phyloP scores from a whole-genome alignment of 371 early-diverging fungal genomes.

The Umbelopsis sp. region DNA sequence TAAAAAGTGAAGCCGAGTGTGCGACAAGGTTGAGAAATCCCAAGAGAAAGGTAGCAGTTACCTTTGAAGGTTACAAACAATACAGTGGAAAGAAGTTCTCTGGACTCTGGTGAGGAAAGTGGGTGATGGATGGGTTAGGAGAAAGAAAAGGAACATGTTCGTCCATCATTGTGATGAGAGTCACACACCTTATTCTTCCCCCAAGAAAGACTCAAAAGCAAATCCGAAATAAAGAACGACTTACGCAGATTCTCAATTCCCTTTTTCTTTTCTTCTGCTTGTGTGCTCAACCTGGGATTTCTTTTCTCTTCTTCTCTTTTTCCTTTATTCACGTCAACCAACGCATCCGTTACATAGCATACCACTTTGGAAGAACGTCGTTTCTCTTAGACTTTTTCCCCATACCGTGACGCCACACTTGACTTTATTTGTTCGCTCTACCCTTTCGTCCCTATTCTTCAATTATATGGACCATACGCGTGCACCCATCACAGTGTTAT shows the following conservation, averaged over 20 bases:
- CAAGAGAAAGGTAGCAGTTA: neutral
- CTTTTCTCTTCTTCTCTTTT: neutral
- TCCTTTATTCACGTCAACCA: neutral
- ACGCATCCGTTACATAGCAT: too few relatives aligned
- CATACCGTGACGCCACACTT: slow-evolving; percentile 10
- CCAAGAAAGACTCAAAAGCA: slow-evolving; percentile 10
- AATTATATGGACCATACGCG: slow-evolving; percentile 16
- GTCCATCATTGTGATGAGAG: neutral
- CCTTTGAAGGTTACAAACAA: neutral
- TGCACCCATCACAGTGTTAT: neutral
- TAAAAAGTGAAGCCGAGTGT: slow-evolving; percentile 14
- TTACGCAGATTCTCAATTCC: slow-evolving; percentile 12
- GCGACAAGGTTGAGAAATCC: neutral
- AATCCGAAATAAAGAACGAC: slow-evolving; percentile 19
- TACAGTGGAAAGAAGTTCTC: too few relatives aligned
- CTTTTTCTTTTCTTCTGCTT: slow-evolving; percentile 20
- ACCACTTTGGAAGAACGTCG: too few relatives aligned
- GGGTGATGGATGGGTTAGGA: neutral
- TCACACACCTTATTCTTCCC: slow-evolving; percentile 11
- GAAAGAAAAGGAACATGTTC: slow-evolving; percentile 3
- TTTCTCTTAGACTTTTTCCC: too few relatives aligned
- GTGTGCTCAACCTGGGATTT: neutral
- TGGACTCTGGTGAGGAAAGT: too few relatives aligned
- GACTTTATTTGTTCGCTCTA: neutral
- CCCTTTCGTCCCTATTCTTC: neutral